These are phyloP conservation scores for Huntiella decipiens DNA, from an alignment of 2,329 filamentous ascomycete genomes.

Conservation along the genomic window DNA sequence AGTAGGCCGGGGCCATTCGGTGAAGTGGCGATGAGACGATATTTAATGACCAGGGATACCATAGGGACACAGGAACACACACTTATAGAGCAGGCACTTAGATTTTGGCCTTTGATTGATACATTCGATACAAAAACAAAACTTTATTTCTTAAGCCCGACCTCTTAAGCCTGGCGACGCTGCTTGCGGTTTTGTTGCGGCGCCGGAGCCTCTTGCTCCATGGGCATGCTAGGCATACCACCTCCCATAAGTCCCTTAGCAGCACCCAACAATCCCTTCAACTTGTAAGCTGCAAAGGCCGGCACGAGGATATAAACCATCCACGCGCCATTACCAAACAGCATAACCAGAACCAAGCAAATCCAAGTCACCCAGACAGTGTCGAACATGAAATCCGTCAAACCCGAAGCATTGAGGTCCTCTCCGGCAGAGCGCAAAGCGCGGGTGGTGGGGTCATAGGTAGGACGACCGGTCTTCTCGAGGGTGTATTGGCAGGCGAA, in stretches of 20 bases:
- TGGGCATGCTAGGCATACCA: conserved; percentile 14
- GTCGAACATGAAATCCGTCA: conserved; percentile 98
- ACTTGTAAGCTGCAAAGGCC: conserved; percentile 36
- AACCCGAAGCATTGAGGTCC: conserved; percentile 66
- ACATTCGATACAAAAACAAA: too few species aligned
- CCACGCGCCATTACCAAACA: conserved; percentile 65
- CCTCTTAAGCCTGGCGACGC: conserved; percentile 26
- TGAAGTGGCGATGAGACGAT: neutral
- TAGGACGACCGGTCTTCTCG: conserved; percentile 67
- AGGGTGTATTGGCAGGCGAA: conserved; percentile 70
- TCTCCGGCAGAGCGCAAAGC: conserved; percentile 64
- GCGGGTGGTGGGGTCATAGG: conserved; percentile 41
- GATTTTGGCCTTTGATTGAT: too few species aligned
- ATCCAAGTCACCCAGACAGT: conserved; percentile 88
- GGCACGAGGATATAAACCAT: conserved; percentile 35
- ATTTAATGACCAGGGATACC: neutral
- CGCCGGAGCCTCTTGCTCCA: conserved; percentile 16
- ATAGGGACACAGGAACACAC: neutral
- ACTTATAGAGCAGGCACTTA: neutral
- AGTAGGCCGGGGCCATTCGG: neutral
- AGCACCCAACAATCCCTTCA: conserved; percentile 32
- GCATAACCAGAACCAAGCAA: conserved; percentile 47
- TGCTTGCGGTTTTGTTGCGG: conserved; percentile 32
- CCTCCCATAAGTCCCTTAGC: conserved; percentile 28
- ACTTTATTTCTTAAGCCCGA: too few species aligned